Evolutionary conservation across 176 grass and related monocot species (phyloP).

Genomic region (Triticum dicoccoides): DNA sequence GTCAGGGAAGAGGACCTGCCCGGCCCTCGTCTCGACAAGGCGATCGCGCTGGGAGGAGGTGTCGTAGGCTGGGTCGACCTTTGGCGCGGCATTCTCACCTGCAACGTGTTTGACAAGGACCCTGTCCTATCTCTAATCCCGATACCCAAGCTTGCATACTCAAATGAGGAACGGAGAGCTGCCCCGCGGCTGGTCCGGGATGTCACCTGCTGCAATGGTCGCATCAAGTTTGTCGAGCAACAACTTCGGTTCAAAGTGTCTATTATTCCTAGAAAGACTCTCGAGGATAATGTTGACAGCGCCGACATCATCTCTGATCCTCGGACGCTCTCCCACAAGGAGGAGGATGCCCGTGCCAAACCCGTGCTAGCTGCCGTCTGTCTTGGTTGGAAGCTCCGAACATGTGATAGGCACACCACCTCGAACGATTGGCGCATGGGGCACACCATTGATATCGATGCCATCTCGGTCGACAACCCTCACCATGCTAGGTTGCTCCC

Average conservation of each 20-base stretch:
- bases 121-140: neutral
- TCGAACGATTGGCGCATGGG: neutral
- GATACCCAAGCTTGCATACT: neutral
- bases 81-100: neutral
- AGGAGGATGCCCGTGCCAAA: neutral
- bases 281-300: neutral
- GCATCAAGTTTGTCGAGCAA: neutral
- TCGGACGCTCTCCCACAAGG: neutral
- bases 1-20: neutral
- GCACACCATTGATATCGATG: neutral
- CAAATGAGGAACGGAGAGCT: neutral
- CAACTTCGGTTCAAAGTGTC: neutral
- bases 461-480: neutral
- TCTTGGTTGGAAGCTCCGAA: neutral
- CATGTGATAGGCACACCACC: neutral
- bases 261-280: no score
- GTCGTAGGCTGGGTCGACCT: neutral
- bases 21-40: neutral
- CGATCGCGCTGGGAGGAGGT: neutral
- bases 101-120: neutral
- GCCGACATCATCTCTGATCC: neutral
- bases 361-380: neutral
- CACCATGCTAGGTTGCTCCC: neutral
- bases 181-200: neutral
- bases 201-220: neutral